These are phyloP conservation scores for Ambrosia artemisiifolia DNA, from an alignment of 129 eudicot genomes.

Conservation along the genomic window DNA sequence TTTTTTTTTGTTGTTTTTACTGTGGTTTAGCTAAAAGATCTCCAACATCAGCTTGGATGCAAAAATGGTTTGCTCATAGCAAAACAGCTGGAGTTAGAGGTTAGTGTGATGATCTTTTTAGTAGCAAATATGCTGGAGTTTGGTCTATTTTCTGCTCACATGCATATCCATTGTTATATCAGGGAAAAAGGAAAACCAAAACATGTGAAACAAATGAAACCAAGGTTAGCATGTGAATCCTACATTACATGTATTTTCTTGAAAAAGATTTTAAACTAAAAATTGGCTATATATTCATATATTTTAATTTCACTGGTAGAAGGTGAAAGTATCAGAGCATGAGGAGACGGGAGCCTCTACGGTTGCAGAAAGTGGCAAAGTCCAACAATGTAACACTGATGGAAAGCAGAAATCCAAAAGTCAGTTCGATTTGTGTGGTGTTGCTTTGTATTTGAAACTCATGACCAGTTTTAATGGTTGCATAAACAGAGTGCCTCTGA, in stretches of 20 bases:
- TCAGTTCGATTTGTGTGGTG: constrained; percentile 25
- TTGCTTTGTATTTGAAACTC: not conserved
- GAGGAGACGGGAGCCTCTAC: constrained; percentile 28
- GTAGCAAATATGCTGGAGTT: not conserved
- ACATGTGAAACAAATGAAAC: constrained; percentile 24
- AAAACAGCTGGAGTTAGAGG: constrained; percentile 47
- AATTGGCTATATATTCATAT: not conserved
- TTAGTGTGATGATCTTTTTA: constrained; percentile 24
- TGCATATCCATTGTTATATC: constrained; percentile 4
- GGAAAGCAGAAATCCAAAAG: constrained; percentile 45
- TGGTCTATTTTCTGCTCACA: not conserved
- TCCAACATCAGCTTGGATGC: constrained; percentile 71
- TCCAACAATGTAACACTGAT: constrained; percentile 14
- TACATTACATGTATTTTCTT: not conserved
- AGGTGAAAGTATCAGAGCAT: constrained; percentile 34
- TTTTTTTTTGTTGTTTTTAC: not conserved
- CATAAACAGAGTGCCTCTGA: not conserved
- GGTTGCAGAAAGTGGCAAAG: constrained; percentile 23
- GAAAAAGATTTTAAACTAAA: not conserved
- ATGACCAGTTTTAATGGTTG: too few species aligned
- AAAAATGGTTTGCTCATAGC: constrained; percentile 51
- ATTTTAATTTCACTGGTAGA: not conserved
- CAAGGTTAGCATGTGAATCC: constrained; percentile 34
- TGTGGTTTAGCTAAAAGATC: constrained; percentile 41
- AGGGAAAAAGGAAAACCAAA: constrained; percentile 45